Conservation (phyloP, 2,329 filamentous ascomycete species). For the Aphanocladium album region DNA sequence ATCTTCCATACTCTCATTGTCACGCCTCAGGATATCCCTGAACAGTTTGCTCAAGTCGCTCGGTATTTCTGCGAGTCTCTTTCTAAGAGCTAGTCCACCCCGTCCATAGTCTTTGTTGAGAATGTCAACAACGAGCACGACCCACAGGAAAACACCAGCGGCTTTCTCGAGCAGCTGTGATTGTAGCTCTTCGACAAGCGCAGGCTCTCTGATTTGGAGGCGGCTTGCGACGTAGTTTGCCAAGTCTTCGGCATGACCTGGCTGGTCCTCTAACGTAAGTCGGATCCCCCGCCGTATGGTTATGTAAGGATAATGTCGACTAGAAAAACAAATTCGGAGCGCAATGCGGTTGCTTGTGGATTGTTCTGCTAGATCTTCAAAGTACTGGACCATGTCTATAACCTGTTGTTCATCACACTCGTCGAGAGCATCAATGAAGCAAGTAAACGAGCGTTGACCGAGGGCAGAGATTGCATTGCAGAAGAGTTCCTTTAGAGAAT, state of each 20-base stretch:
- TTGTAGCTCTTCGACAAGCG: slow-evolving; percentile 5
- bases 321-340: slow-evolving; percentile 38
- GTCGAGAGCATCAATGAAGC: slow-evolving; percentile 38
- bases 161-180: slow-evolving; percentile 30
- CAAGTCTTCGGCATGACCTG: slow-evolving; percentile 33
- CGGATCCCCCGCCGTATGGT: slow-evolving; percentile 22
- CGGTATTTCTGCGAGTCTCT: slow-evolving; percentile 31
- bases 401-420: slow-evolving; percentile 41
- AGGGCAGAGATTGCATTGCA: slow-evolving; percentile 3
- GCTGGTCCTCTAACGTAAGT: slow-evolving; percentile 30
- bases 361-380: slow-evolving; percentile 33
- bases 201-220: slow-evolving; percentile 20
- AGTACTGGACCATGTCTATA: slow-evolving; percentile 37
- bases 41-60: slow-evolving; percentile 43
- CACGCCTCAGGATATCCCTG: slow-evolving; percentile 42
- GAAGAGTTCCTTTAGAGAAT: background rate
- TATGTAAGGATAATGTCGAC: slow-evolving; percentile 43
- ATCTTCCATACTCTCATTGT: slow-evolving; percentile 34
- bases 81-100: slow-evolving; percentile 20
- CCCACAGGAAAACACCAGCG: slow-evolving; percentile 40
- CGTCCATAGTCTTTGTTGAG: slow-evolving; percentile 30
- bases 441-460: slow-evolving; percentile 9
- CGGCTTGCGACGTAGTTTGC: slow-evolving; percentile 24
- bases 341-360: slow-evolving; percentile 15
- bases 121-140: slow-evolving; percentile 35